Conservation (phyloP, 768 basidiomycete species). For the Phylloporus sp. region DNA sequence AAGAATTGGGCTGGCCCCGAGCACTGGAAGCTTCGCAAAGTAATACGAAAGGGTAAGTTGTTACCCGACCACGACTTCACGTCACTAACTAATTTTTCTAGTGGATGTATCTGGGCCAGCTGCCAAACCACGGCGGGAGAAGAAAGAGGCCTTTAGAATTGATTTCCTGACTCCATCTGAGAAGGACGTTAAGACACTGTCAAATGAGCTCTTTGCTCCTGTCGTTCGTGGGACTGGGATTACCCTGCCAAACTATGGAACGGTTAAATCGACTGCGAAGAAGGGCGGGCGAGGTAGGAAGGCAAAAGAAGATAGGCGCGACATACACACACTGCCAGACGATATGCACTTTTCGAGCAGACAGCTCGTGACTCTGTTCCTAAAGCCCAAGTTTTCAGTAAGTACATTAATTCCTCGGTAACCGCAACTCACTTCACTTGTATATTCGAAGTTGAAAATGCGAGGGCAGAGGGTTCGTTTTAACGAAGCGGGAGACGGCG, state of each 20-base stretch:
- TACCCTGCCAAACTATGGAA: constrained; percentile 54
- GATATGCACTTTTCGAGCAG: constrained; percentile 96
- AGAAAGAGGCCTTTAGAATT: constrained; percentile 79
- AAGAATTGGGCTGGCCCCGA: constrained; percentile 99
- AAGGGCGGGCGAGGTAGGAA: constrained; percentile 44
- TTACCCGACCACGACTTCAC: background rate
- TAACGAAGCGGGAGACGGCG: constrained; percentile 68
- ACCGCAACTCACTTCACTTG: background rate
- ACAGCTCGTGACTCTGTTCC: constrained; percentile 86
- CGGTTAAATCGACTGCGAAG: constrained; percentile 21
- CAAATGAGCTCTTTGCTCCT: constrained; percentile 75
- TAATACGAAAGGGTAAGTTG: constrained; percentile 68
- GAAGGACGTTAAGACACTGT: constrained; percentile 54
- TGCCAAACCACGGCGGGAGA: constrained; percentile 57
- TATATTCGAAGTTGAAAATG: constrained; percentile 70
- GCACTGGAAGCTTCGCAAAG: constrained; percentile 91
- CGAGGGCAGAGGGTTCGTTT: constrained; percentile 58
- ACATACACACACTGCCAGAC: constrained; percentile 81
- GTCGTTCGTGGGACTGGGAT: constrained; percentile 66
- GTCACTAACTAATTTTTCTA: constrained; percentile 15
- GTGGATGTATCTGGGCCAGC: constrained; percentile 49
- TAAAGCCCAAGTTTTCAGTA: constrained; percentile 95
- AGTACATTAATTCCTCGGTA: constrained; percentile 26
- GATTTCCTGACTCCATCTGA: constrained; percentile 65
- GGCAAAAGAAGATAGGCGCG: constrained; percentile 53